These are phyloP conservation scores for Rhodomyrtus tomentosa DNA, from an alignment of 345 rosid genomes.

Conservation along the genomic window DNA sequence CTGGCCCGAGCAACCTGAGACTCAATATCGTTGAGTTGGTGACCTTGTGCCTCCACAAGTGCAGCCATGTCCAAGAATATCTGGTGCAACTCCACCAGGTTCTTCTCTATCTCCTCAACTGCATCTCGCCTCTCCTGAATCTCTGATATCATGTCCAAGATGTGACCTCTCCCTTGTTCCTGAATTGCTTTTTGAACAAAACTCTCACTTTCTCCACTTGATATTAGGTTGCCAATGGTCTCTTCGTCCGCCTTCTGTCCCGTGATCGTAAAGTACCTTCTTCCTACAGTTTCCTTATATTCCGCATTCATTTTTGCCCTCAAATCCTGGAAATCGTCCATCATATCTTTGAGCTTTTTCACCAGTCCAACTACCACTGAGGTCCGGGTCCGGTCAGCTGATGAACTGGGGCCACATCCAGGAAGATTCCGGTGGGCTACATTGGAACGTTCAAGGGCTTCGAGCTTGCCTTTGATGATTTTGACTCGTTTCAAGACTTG, in stretches of 20 bases:
- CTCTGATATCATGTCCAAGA: slow-evolving; percentile 69
- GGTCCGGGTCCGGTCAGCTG: slow-evolving; percentile 67
- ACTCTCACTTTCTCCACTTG: slow-evolving; percentile 79
- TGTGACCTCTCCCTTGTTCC: slow-evolving; percentile 82
- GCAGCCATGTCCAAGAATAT: slow-evolving; percentile 88
- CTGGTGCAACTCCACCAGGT: slow-evolving; percentile 67
- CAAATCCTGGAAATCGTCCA: slow-evolving; percentile 63
- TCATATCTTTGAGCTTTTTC: slow-evolving; percentile 61
- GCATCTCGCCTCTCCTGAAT: slow-evolving; percentile 85
- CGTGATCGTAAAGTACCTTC: slow-evolving; percentile 72
- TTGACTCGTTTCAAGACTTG: slow-evolving; percentile 63
- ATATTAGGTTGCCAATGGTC: slow-evolving; percentile 63
- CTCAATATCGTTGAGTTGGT: slow-evolving; percentile 75
- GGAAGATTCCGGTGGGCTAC: slow-evolving; percentile 41
- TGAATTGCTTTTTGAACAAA: slow-evolving; percentile 79
- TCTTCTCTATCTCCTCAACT: slow-evolving; percentile 83
- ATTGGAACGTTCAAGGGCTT: slow-evolving; percentile 57
- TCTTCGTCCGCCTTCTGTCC: slow-evolving; percentile 67
- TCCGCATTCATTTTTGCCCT: slow-evolving; percentile 46
- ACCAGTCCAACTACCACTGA: slow-evolving; percentile 68
- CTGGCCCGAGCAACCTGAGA: slow-evolving; percentile 74
- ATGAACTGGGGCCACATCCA: slow-evolving; percentile 77
- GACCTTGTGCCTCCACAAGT: slow-evolving; percentile 75
- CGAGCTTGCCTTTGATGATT: slow-evolving; percentile 55
- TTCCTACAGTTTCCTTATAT: slow-evolving; percentile 65